phyloP scores from a whole-genome alignment of 441 rosid species.

The Aquilaria agallochum region DNA sequence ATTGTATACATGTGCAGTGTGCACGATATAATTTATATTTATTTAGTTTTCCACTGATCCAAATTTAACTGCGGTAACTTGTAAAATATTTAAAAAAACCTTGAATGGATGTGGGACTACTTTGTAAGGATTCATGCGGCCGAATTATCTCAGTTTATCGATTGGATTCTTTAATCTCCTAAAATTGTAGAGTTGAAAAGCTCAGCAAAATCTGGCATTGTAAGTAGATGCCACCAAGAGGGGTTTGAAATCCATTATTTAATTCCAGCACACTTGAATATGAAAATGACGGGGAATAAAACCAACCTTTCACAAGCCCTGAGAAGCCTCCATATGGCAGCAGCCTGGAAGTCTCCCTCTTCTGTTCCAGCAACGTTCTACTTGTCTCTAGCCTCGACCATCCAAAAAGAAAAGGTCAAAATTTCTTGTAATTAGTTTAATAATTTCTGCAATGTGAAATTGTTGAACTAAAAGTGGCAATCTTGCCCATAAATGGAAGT shows the following conservation, averaged over 20 bases:
- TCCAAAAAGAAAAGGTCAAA: conserved; percentile 40
- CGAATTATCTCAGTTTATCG: no score
- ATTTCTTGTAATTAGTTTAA: conserved; percentile 21
- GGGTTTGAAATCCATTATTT: not conserved
- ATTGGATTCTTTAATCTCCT: no score
- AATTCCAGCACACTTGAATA: conserved; percentile 6
- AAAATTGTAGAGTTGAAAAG: no score
- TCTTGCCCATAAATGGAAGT: conserved; percentile 1
- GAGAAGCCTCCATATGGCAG: conserved; percentile 62
- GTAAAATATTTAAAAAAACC: no score
- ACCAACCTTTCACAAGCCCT: conserved; percentile 19
- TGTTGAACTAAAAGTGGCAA: not conserved
- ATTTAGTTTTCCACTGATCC: no score
- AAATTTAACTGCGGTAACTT: no score
- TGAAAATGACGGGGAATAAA: conserved; percentile 10
- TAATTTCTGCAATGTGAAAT: conserved; percentile 9
- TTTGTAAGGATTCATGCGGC: no score
- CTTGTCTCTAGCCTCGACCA: conserved; percentile 22
- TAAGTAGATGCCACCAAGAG: no score
- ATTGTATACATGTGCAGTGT: no score
- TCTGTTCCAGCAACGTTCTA: conserved; percentile 6
- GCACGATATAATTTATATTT: no score
- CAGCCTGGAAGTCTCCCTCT: conserved; percentile 21
- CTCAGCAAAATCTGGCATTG: no score
- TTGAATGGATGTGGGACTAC: no score